Percentiles rank a stretch among this genome's conserved stretches.
phyloP scores from a whole-genome alignment of 495 filamentous ascomycete genomes.

The Coniosporium apollinis region DNA sequence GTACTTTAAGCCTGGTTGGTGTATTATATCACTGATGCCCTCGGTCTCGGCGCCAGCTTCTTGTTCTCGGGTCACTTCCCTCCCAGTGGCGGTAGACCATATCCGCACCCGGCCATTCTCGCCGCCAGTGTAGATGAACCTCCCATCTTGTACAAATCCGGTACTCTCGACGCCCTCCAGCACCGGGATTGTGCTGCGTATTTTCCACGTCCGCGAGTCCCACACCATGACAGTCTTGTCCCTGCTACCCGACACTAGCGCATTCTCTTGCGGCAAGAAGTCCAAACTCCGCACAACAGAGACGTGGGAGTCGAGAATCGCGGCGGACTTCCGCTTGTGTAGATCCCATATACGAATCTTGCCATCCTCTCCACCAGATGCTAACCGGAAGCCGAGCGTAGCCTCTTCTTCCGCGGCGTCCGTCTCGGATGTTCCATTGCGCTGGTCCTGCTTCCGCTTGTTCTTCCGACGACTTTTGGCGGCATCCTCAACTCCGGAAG shows the following conservation, averaged over 20 bases:
- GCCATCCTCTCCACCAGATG: conserved; percentile 84
- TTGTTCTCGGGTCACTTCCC: conserved; percentile 63
- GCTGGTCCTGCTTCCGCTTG: conserved; percentile 30
- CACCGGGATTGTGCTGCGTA: conserved; percentile 65
- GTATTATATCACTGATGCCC: conserved; percentile 54
- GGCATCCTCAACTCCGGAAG: conserved; percentile 23
- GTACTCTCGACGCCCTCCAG: conserved; percentile 73
- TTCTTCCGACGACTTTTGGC: conserved; percentile 27
- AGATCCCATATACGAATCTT: conserved; percentile 85
- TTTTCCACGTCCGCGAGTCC: conserved; percentile 73
- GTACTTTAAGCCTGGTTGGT: conserved; percentile 39
- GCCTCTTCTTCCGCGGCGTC: conserved; percentile 22
- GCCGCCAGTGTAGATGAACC: conserved; percentile 67
- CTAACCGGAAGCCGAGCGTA: conserved; percentile 53
- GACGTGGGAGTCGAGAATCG: conserved; percentile 76
- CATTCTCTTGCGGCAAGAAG: conserved; percentile 55
- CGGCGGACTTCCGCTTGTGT: conserved; percentile 58
- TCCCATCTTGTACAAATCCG: conserved; percentile 56
- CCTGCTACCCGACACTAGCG: conserved; percentile 71
- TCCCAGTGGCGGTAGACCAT: conserved; percentile 60
- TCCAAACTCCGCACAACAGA: conserved; percentile 77
- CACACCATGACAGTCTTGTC: conserved; percentile 90
- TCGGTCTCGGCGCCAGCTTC: conserved; percentile 51
- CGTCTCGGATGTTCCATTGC: conserved; percentile 26
- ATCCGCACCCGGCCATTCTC: conserved; percentile 64